Conservation (phyloP, 257 asterid genomes). For the Vinca minor region DNA sequence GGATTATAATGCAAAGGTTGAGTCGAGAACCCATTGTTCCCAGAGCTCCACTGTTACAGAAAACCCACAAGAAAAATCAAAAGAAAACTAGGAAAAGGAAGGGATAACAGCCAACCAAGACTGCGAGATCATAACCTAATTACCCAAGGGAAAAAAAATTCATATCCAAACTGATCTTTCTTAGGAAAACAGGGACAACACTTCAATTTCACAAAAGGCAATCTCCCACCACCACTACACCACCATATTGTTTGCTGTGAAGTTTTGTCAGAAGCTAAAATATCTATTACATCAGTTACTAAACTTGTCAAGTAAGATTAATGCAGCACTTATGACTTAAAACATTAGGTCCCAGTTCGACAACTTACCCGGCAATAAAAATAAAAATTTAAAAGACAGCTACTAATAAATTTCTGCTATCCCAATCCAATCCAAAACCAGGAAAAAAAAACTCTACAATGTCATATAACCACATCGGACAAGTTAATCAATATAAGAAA, state of each 20-base stretch:
- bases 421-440: background rate
- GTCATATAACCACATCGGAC: no score
- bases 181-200: background rate
- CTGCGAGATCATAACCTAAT: background rate
- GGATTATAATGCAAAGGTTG: conserved; percentile 44
- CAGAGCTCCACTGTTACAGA: conserved; percentile 30
- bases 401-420: background rate
- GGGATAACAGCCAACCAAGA: background rate
- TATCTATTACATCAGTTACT: no score
- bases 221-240: no score
- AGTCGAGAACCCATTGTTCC: conserved; percentile 20
- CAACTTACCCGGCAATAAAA: no score
- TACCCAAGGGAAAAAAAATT: background rate
- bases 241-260: no score
- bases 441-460: background rate
- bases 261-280: no score
- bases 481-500: background rate
- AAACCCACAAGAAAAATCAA: background rate
- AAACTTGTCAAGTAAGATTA: no score
- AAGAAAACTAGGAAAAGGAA: background rate
- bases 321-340: no score
- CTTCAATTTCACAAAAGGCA: background rate
- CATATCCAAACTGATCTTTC: background rate
- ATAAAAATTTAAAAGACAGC: no score
- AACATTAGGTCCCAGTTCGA: no score